phyloP scores from a whole-genome alignment of 371 early-diverging fungal species.

The Mortierella sp. region DNA sequence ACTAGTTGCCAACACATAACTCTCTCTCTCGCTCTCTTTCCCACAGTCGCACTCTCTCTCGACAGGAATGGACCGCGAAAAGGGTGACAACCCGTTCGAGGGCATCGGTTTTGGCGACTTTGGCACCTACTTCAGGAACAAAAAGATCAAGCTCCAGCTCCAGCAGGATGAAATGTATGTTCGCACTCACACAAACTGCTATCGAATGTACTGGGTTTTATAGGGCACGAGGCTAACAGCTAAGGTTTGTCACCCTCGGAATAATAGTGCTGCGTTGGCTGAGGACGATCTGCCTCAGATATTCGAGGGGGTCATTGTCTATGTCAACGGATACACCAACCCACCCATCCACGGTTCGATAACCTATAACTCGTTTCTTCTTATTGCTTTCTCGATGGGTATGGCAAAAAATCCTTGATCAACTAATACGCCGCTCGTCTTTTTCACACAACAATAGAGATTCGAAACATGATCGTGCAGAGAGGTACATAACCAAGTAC shows the following conservation, averaged over 20 bases:
- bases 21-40: neutral
- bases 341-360: conserved; percentile 61
- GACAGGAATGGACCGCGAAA: conserved; percentile 22
- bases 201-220: too few relatives aligned
- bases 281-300: conserved; percentile 57
- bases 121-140: conserved; percentile 71
- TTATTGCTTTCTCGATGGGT: neutral
- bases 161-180: conserved; percentile 67
- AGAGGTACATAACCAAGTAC: conserved; percentile 49
- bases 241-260: neutral
- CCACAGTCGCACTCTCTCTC: neutral
- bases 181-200: too few relatives aligned
- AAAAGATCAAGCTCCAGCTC: conserved; percentile 71
- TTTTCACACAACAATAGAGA: conserved; percentile 55
- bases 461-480: conserved; percentile 68
- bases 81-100: conserved; percentile 61
- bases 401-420: neutral
- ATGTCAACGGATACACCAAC: conserved; percentile 79
- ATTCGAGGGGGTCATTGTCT: conserved; percentile 70
- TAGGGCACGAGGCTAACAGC: neutral
- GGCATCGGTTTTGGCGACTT: conserved; percentile 75
- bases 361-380: neutral
- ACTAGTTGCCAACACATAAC: too few relatives aligned
- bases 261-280: conserved; percentile 22
- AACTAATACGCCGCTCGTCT: neutral